Evolutionary conservation across 2,329 filamentous ascomycete species (phyloP).

Genomic region (Ophioceras dolichostomum): DNA sequence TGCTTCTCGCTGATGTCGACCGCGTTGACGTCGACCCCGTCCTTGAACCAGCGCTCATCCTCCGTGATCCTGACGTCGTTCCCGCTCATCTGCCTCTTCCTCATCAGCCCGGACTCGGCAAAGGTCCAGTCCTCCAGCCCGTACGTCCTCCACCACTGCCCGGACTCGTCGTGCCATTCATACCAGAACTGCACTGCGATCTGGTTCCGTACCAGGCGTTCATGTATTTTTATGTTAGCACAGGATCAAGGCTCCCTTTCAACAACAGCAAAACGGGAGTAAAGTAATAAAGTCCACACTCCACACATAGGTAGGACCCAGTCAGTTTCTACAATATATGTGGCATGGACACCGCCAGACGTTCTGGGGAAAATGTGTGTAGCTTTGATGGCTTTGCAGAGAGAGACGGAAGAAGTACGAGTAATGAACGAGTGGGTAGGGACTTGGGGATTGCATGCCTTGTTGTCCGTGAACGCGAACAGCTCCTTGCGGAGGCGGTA

Average conservation of each 20-base stretch:
- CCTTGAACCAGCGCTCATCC: constrained; percentile 55
- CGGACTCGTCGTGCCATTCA: constrained; percentile 57
- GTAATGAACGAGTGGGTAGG: neutral
- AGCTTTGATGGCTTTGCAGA: no score
- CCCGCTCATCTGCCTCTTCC: constrained; percentile 64
- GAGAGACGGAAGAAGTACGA: neutral
- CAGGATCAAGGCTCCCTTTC: neutral
- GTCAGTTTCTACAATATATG: no score
- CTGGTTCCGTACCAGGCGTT: constrained; percentile 13
- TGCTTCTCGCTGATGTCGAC: constrained; percentile 56
- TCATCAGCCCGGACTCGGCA: constrained; percentile 55
- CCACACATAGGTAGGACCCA: no score
- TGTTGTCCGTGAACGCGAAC: constrained; percentile 63
- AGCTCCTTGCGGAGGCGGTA: constrained; percentile 75
- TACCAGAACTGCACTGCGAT: constrained; percentile 92
- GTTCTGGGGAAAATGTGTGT: no score
- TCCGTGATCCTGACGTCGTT: constrained; percentile 56
- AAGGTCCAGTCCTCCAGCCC: constrained; percentile 76
- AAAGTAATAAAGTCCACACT: no score
- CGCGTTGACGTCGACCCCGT: constrained; percentile 55
- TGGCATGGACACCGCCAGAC: no score
- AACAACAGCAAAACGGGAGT: neutral
- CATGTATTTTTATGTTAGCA: neutral
- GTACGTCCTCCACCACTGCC: constrained; percentile 81
- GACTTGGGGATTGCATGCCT: constrained; percentile 18